phyloP scores from a whole-genome alignment of 805 yeast genomes.

The Candida railenensis region DNA sequence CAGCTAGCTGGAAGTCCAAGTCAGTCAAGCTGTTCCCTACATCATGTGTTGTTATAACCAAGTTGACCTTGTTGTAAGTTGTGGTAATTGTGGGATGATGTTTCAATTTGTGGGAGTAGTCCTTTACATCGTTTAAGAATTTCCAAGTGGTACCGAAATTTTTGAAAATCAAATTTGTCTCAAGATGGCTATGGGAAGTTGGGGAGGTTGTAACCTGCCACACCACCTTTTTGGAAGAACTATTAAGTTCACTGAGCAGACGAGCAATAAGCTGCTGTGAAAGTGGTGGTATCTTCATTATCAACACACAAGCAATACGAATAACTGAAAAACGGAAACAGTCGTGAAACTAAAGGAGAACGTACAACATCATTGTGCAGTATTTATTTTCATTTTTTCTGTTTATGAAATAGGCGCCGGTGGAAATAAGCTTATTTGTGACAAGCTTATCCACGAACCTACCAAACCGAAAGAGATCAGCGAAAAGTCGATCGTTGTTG shows the following conservation, averaged over 20 bases:
- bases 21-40: constrained; percentile 47
- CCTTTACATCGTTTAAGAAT: constrained; percentile 57
- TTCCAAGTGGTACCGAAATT: constrained; percentile 66
- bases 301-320: neutral
- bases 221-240: no score
- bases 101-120: constrained; percentile 54
- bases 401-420: neutral
- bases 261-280: neutral
- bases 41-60: constrained; percentile 68
- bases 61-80: constrained; percentile 55
- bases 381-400: neutral
- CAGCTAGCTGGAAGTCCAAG: constrained; percentile 59
- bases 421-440: neutral
- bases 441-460: neutral
- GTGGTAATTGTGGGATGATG: constrained; percentile 75
- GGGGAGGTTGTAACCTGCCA: constrained; percentile 1
- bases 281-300: constrained; percentile 2
- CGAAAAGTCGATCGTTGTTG: no score
- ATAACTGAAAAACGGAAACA: no score
- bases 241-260: neutral
- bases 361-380: neutral
- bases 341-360: neutral
- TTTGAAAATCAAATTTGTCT: constrained; percentile 41
- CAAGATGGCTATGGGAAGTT: constrained; percentile 15
- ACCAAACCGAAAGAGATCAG: no score